Conservation (phyloP, 139 green algal genomes). For the Trebouxia sp. region DNA sequence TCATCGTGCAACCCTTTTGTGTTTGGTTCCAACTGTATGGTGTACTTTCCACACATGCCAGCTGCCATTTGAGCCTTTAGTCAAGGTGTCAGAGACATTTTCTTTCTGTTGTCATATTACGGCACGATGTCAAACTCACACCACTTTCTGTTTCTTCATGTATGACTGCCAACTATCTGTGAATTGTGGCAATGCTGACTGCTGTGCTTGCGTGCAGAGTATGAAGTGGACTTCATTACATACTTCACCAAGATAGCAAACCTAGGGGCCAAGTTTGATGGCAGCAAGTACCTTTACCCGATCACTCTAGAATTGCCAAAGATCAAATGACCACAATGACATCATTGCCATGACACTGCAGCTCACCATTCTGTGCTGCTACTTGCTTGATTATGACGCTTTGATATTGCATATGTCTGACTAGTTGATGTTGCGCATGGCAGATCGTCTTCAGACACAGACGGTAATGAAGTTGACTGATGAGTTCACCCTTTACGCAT, state of each 20-base stretch:
- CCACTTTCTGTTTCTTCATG: background rate
- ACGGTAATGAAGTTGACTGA: too few species aligned
- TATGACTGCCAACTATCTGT: background rate
- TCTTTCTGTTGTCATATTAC: background rate
- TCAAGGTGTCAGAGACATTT: too few species aligned
- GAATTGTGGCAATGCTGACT: background rate
- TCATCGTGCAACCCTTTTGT: background rate
- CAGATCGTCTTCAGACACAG: too few species aligned
- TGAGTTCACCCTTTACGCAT: too few species aligned
- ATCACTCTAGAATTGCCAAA: background rate
- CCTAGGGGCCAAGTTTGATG: conserved; percentile 72
- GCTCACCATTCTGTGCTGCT: too few species aligned
- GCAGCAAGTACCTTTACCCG: conserved; percentile 14
- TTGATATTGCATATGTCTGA: too few species aligned
- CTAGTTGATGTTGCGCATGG: too few species aligned
- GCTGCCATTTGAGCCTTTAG: background rate
- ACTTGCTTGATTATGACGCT: too few species aligned
- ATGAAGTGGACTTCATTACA: conserved; percentile 78
- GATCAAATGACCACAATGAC: too few species aligned
- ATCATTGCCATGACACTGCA: too few species aligned
- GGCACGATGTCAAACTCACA: background rate
- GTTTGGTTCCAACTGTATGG: background rate
- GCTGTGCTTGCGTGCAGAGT: conserved; percentile 47
- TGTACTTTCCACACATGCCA: background rate
- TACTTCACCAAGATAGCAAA: conserved; percentile 62